Base-by-base conservation (phyloP, 352 stramenopile species). In the Phytophthora hybrid region DNA sequence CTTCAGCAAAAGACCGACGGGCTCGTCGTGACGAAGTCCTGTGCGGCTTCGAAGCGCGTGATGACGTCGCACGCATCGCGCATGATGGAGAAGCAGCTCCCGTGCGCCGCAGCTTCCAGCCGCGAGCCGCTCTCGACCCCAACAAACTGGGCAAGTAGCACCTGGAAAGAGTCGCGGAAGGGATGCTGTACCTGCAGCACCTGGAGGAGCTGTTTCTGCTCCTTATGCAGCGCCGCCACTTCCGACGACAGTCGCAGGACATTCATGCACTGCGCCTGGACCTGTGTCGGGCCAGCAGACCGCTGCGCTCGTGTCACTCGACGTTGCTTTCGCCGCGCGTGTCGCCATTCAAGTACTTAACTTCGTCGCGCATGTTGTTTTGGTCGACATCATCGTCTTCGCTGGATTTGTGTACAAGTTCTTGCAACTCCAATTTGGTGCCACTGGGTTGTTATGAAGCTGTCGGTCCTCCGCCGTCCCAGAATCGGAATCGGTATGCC, bases 391-490 rank as follows among this genome's bases (percentile, higher is more conserved):
- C 49, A 65, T 92, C 9, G 95, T 91, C 63, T 79, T 88, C 34
- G 78, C 88, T 16, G 88, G 62, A 5, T 96, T 96, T 52, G 84
- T 96, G 51, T 96, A 96, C 82, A 94, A 93, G 76, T 96, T 94
- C 60, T 96, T 96, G 52, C 82, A 96, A 61, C 88, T 93, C 54
- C 88, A 88, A 34, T 81, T 97, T 60, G 88, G 88, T 74, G 90
- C 93, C 19, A 87, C 95, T 97, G 90, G 90, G 89, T 93, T 32
- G 90, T 95, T 60, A 78, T 97, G 41, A 97, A 97, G 68, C 89
- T 88, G 32, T 93, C 85, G 34, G 95, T 88, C 64, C 92, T 97
- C 90, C 13, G 87, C 87, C 19, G 23, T 97, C 93, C 69, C 78
- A 87, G 8, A 82, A 88, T 71, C 90, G 90, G 4, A 87, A 26